Percentiles rank a stretch among this genome's conserved stretches.
Conservation (phyloP, 805 yeast genomes). For the Wickerhamomyces ciferrii region DNA sequence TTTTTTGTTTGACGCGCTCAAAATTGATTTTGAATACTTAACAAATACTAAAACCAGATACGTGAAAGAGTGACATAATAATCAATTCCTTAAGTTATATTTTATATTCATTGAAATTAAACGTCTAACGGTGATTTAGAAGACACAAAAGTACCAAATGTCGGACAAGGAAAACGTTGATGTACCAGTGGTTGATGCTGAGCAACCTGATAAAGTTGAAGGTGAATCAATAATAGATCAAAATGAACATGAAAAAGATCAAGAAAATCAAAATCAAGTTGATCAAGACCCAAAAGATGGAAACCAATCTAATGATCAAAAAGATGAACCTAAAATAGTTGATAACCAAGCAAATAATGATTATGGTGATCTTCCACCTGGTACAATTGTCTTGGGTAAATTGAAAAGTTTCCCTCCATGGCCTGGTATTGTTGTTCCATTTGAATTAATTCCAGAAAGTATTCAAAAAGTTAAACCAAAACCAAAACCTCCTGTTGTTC, state of each 20-base stretch:
- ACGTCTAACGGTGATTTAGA: too few species aligned
- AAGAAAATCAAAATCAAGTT: slow-evolving; percentile 36
- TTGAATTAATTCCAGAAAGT: slow-evolving; percentile 51
- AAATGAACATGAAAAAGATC: slow-evolving; percentile 35
- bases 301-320: too few species aligned
- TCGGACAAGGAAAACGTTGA: background rate
- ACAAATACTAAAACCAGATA: too few species aligned
- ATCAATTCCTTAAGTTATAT: too few species aligned
- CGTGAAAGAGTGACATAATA: too few species aligned
- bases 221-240: slow-evolving; percentile 28
- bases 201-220: background rate
- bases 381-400: slow-evolving; percentile 65
- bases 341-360: background rate
- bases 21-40: too few species aligned
- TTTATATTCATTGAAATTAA: too few species aligned
- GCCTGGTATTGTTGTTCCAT: slow-evolving; percentile 81
- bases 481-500: slow-evolving; percentile 9
- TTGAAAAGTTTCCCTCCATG: slow-evolving; percentile 86
- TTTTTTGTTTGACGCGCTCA: background rate
- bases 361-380: slow-evolving; percentile 34
- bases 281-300: too few species aligned
- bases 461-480: slow-evolving; percentile 49
- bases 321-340: background rate
- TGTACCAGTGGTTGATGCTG: background rate
- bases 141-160: too few species aligned